A percentile compares a stretch with the other conserved stretches of the same genome.
Conservation (phyloP, 257 asterid genomes). For the Vinca minor region DNA sequence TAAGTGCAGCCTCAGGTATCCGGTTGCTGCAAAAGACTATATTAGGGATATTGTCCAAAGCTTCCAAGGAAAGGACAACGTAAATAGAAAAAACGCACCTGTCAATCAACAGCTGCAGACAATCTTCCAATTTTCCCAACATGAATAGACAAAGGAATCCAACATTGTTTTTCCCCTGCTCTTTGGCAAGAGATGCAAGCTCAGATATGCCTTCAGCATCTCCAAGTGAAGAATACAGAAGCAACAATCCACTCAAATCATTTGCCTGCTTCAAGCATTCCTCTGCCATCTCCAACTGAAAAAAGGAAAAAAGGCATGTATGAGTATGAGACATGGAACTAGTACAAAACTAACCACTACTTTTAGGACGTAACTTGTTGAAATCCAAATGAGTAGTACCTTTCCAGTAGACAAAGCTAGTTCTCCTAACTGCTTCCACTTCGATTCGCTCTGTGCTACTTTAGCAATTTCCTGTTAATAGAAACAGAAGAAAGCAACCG, state of each 20-base stretch:
- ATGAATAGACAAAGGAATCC: slow-evolving; percentile 88
- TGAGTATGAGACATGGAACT: background rate
- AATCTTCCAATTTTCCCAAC: slow-evolving; percentile 90
- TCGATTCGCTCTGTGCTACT: slow-evolving; percentile 67
- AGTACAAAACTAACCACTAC: background rate
- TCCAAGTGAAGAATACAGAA: slow-evolving; percentile 83
- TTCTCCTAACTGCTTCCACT: slow-evolving; percentile 98
- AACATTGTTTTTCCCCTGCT: slow-evolving; percentile 88
- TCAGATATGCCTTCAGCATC: slow-evolving; percentile 70
- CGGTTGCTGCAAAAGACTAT: slow-evolving; percentile 69
- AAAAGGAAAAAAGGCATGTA: background rate
- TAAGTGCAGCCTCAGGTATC: slow-evolving; percentile 99
- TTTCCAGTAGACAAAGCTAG: slow-evolving; percentile 89
- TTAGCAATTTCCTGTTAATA: slow-evolving; percentile 71
- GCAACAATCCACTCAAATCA: slow-evolving; percentile 88
- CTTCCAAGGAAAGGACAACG: background rate
- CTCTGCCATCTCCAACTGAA: slow-evolving; percentile 88
- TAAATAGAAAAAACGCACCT: slow-evolving; percentile 37
- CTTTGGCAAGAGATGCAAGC: slow-evolving; percentile 71
- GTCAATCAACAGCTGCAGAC: slow-evolving; percentile 89
- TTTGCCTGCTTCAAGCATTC: slow-evolving; percentile 85
- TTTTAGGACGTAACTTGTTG: background rate
- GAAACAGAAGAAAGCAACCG: slow-evolving; percentile 12
- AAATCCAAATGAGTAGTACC: slow-evolving; percentile 38
- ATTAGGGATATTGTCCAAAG: slow-evolving; percentile 11